Conservation (phyloP, 495 filamentous ascomycete genomes). For the Penicillium silybi region DNA sequence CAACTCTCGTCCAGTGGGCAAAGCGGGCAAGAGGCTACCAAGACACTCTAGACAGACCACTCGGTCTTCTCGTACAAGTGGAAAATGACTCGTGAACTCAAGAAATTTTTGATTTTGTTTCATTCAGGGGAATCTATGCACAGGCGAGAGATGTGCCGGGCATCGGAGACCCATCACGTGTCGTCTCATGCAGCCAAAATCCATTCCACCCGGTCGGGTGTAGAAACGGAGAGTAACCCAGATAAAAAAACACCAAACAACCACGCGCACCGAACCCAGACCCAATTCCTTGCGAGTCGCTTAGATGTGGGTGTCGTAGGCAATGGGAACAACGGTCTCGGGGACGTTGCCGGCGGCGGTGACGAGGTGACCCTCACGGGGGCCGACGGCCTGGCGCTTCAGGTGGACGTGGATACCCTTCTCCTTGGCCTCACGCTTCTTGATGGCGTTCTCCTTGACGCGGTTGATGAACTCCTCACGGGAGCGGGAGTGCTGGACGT, state of each 20-base stretch:
- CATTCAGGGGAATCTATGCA: slow-evolving; percentile 54
- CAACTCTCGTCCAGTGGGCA: neutral
- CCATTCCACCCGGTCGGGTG: slow-evolving; percentile 26
- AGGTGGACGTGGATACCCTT: slow-evolving; percentile 81
- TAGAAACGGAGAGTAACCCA: slow-evolving; percentile 37
- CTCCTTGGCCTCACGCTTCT: slow-evolving; percentile 87
- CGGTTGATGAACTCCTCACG: slow-evolving; percentile 92
- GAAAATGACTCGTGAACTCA: slow-evolving; percentile 21
- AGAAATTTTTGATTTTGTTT: slow-evolving; percentile 46
- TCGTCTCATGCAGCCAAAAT: slow-evolving; percentile 42
- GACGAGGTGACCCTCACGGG: slow-evolving; percentile 75
- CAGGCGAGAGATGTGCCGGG: slow-evolving; percentile 42
- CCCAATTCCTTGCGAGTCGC: slow-evolving; percentile 29
- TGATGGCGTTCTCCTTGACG: slow-evolving; percentile 90
- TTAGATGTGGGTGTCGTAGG: slow-evolving; percentile 99
- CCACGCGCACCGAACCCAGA: slow-evolving; percentile 36
- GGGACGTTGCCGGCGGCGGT: slow-evolving; percentile 71
- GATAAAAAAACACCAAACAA: slow-evolving; percentile 43
- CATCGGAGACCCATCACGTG: slow-evolving; percentile 38
- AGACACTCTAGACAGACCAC: neutral
- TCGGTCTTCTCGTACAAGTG: neutral
- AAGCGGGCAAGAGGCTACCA: neutral
- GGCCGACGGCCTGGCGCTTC: slow-evolving; percentile 82
- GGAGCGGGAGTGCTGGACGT: slow-evolving; percentile 88
- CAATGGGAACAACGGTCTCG: slow-evolving; percentile 84